Conservation (phyloP, 495 filamentous ascomycete genomes). For the Talaromyces thailandensis region DNA sequence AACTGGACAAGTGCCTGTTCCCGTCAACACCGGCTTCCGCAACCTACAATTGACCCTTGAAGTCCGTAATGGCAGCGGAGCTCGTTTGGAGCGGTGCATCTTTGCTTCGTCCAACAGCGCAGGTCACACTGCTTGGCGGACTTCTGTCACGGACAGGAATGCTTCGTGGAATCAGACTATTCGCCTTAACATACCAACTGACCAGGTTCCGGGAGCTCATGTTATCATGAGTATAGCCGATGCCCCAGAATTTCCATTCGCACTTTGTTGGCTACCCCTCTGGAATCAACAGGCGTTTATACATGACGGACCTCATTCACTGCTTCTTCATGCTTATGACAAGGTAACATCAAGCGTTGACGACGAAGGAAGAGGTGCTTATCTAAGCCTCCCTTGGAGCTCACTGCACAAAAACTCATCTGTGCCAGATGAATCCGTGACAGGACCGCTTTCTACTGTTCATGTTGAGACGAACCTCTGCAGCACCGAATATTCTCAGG, state of each 20-base stretch:
- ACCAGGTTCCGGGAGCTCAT: constrained; percentile 77
- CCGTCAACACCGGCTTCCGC: constrained; percentile 47
- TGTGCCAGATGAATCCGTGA: constrained; percentile 62
- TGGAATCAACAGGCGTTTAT: constrained; percentile 92
- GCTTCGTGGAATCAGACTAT: constrained; percentile 83
- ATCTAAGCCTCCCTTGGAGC: constrained; percentile 74
- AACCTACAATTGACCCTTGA: constrained; percentile 88
- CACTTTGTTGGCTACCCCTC: constrained; percentile 83
- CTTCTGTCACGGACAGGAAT: constrained; percentile 67
- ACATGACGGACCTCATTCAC: constrained; percentile 70
- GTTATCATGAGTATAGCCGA: constrained; percentile 84
- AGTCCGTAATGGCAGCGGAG: constrained; percentile 67
- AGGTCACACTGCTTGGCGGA: constrained; percentile 75
- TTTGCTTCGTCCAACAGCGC: constrained; percentile 73
- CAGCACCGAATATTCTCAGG: constrained; percentile 92
- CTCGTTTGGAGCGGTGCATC: constrained; percentile 78
- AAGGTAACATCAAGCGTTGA: constrained; percentile 62
- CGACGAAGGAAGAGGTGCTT: constrained; percentile 62
- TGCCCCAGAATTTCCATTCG: constrained; percentile 76
- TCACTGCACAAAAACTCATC: constrained; percentile 54
- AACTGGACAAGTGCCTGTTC: constrained; percentile 63
- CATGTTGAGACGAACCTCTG: constrained; percentile 82
- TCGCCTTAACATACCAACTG: constrained; percentile 65
- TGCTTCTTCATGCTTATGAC: constrained; percentile 83
- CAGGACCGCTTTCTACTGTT: constrained; percentile 65